These are phyloP conservation scores for Triticum monococcum DNA, from an alignment of 176 grass and related monocot species.

Conservation along the genomic window DNA sequence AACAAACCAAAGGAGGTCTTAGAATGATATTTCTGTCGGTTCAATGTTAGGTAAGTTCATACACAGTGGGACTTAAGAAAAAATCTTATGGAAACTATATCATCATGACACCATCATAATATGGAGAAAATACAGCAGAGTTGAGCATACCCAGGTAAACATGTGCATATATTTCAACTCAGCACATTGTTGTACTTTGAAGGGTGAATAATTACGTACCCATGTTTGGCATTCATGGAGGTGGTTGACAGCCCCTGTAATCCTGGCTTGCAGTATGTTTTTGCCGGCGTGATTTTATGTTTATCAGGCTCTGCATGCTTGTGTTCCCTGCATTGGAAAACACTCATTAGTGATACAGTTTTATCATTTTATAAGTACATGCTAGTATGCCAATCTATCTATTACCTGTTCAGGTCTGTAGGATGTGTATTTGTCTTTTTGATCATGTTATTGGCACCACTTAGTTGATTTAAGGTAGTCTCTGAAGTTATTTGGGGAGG, in stretches of 20 bases:
- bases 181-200: conserved; percentile 10
- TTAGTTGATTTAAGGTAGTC: conserved; percentile 44
- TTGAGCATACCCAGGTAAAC: neutral
- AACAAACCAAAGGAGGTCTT: no score
- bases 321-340: conserved; percentile 46
- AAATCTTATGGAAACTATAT: neutral
- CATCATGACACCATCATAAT: neutral
- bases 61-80: neutral
- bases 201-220: conserved; percentile 41
- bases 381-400: conserved; percentile 6
- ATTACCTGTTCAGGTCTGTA: conserved; percentile 52
- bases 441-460: conserved; percentile 33
- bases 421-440: conserved; percentile 40
- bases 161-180: conserved; percentile 20
- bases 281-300: conserved; percentile 36
- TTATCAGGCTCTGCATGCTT: conserved; percentile 37
- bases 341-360: neutral
- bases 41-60: conserved; percentile 13
- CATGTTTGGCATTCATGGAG: conserved; percentile 30
- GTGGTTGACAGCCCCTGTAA: conserved; percentile 26
- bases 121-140: conserved; percentile 12
- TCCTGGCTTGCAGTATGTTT: conserved; percentile 41
- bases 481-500: conserved; percentile 41
- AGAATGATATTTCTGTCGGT: neutral
- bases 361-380: conserved; percentile 24